A percentile compares a stretch with the other conserved stretches of the same genome.
phyloP scores from a whole-genome alignment of 331 rosid species.

The Acacia pycnantha region DNA sequence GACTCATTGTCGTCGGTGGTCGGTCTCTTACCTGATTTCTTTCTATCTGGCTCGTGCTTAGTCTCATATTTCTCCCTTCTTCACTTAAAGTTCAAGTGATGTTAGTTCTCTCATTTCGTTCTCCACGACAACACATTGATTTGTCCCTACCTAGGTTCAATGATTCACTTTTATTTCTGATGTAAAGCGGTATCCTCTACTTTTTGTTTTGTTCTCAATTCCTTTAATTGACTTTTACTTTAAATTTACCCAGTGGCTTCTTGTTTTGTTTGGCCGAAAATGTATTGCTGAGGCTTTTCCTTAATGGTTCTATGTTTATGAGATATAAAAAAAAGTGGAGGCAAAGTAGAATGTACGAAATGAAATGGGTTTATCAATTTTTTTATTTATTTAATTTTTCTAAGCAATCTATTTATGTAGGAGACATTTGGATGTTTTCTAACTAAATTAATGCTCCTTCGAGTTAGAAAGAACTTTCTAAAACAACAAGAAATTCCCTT shows the following conservation, averaged over 20 bases:
- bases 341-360: not conserved
- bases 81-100: not conserved
- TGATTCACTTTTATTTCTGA: too few relatives aligned
- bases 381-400: too few relatives aligned
- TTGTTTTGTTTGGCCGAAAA: not conserved
- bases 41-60: too few relatives aligned
- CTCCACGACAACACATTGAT: not conserved
- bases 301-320: not conserved
- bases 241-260: not conserved
- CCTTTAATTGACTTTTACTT: too few relatives aligned
- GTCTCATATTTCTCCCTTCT: too few relatives aligned
- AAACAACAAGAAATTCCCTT: not conserved
- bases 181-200: not conserved
- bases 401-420: not conserved
- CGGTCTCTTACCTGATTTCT: too few relatives aligned
- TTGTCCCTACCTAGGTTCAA: not conserved
- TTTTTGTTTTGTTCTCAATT: not conserved
- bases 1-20: too few relatives aligned
- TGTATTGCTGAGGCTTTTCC: not conserved
- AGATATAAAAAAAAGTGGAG: not conserved
- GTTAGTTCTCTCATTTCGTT: not conserved
- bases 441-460: not conserved
- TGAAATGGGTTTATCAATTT: not conserved
- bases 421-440: not conserved
- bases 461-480: not conserved